Evolutionary conservation across 805 yeast genomes (phyloP).

Genomic region (Hanseniaspora lachancei): DNA sequence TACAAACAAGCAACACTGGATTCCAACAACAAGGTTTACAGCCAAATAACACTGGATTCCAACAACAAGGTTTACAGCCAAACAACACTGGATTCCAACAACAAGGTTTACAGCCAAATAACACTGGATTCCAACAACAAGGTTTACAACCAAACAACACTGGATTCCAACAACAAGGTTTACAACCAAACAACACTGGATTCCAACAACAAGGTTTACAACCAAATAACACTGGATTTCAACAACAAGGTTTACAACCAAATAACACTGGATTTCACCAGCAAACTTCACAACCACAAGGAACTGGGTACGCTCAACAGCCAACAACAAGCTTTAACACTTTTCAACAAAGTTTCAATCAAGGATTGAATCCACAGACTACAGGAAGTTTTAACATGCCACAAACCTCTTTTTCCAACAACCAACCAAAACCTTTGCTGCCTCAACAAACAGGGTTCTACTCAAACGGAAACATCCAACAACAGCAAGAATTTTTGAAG

Average conservation of each 20-base stretch:
- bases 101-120: slow-evolving; percentile 4
- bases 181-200: slow-evolving; percentile 10
- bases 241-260: slow-evolving; percentile 14
- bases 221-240: slow-evolving; percentile 10
- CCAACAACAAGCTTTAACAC: slow-evolving; percentile 16
- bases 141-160: slow-evolving; percentile 11
- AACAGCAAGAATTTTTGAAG: slow-evolving; percentile 24
- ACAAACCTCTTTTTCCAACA: slow-evolving; percentile 23
- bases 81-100: background rate
- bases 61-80: slow-evolving; percentile 15
- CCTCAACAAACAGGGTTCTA: slow-evolving; percentile 38
- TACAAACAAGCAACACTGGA: background rate
- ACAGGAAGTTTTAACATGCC: slow-evolving; percentile 26
- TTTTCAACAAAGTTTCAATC: slow-evolving; percentile 6
- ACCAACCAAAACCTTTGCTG: slow-evolving; percentile 19
- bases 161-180: slow-evolving; percentile 15
- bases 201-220: slow-evolving; percentile 5
- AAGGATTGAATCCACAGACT: slow-evolving; percentile 23
- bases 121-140: slow-evolving; percentile 14
- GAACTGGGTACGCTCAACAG: slow-evolving; percentile 21
- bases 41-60: slow-evolving; percentile 1
- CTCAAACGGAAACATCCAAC: slow-evolving; percentile 23
- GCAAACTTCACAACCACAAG: slow-evolving; percentile 22
- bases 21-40: background rate
- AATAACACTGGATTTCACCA: slow-evolving; percentile 16